Percentiles rank a stretch among this genome's conserved stretches.
Conservation (phyloP, 1,139 yeast species). For the Yamadazyma triangularis region DNA sequence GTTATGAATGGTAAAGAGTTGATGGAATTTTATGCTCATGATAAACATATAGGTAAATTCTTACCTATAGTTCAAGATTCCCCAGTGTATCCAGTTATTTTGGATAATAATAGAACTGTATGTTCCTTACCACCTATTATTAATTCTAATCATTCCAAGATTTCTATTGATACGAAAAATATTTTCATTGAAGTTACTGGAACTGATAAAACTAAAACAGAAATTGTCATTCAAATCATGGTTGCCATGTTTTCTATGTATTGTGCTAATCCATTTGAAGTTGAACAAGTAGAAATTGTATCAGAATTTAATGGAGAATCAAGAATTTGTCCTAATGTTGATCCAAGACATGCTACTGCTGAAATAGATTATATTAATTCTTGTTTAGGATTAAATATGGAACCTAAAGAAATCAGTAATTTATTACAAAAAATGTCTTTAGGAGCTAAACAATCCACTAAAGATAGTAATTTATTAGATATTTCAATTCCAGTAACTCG, state of each 20-base stretch:
- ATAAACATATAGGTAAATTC: conserved; percentile 84
- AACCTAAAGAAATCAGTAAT: conserved; percentile 62
- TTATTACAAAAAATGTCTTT: conserved; percentile 82
- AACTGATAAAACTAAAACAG: conserved; percentile 90
- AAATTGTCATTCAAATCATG: conserved; percentile 82
- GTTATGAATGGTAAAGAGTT: conserved; percentile 72
- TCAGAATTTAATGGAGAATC: conserved; percentile 80
- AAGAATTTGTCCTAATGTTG: conserved; percentile 70
- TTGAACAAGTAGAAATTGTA: conserved; percentile 84
- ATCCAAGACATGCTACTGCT: conserved; percentile 65
- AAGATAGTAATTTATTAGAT: conserved; percentile 51
- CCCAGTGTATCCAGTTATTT: conserved; percentile 87
- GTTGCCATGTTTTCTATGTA: conserved; percentile 95
- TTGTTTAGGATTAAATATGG: conserved; percentile 74
- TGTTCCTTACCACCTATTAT: conserved; percentile 96
- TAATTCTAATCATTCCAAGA: conserved; percentile 88
- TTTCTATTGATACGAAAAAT: conserved; percentile 76
- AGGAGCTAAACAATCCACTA: conserved; percentile 50
- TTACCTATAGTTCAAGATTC: conserved; percentile 84
- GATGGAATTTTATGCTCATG: conserved; percentile 87
- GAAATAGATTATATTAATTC: conserved; percentile 87
- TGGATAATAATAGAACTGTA: conserved; percentile 72
- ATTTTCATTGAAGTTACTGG: conserved; percentile 94
- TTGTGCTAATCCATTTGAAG: conserved; percentile 68
- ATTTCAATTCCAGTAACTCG: conserved; percentile 89